These are phyloP conservation scores for Sorghum bicolor DNA, from an alignment of 176 grass and related monocot species.

Conservation along the genomic window Sorghum_bicolor_NCBIv3 NC_012879.2:12122501-12123000, in stretches of 20 bases:
- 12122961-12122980: slow-evolving; percentile 59
- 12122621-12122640: slow-evolving; percentile 53
- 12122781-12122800: slow-evolving; percentile 60
- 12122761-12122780: slow-evolving; percentile 81
- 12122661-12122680: not conserved
- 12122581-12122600: slow-evolving; percentile 22
- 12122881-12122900: slow-evolving; percentile 69
- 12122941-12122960: slow-evolving; percentile 56
- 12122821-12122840: slow-evolving; percentile 36
- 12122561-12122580: slow-evolving; percentile 40
- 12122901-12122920: slow-evolving; percentile 45
- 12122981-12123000: slow-evolving; percentile 28
- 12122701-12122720: not conserved
- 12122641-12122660: slow-evolving; percentile 51
- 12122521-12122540: slow-evolving; percentile 55
- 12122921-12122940: slow-evolving; percentile 76
- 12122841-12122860: not conserved
- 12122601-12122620: slow-evolving; percentile 22
- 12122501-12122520: slow-evolving; percentile 50
- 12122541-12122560: slow-evolving; percentile 58
- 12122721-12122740: too few species aligned
- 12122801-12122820: slow-evolving; percentile 54
- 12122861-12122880: slow-evolving; percentile 4
- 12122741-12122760: too few species aligned
- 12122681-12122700: too few species aligned